Conservation (phyloP, 352 stramenopile genomes). For the Phytophthora crassamura region DNA sequence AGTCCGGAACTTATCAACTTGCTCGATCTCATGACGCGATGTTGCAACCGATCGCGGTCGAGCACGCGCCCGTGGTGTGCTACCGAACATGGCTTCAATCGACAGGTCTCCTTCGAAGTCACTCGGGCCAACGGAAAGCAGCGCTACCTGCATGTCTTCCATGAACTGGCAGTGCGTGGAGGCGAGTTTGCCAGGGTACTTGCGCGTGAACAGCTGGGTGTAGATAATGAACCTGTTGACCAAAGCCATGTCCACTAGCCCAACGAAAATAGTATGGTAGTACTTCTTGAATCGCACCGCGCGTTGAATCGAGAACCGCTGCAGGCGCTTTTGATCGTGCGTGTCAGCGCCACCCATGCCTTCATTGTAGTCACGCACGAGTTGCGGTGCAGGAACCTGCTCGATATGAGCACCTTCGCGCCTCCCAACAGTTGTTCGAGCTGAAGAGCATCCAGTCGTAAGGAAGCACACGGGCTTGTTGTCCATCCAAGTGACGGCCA, state of each 20-base stretch:
- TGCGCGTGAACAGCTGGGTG: background rate
- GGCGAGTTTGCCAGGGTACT: background rate
- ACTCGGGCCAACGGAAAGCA: background rate
- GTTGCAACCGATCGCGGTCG: background rate
- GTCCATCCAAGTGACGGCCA: background rate
- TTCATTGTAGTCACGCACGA: conserved; percentile 1
- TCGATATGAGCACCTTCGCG: no score
- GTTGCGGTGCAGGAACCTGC: background rate
- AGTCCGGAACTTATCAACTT: background rate
- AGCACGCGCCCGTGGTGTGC: background rate
- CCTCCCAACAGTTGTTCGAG: no score
- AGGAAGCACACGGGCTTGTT: background rate
- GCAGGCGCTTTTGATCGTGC: conserved; percentile 24
- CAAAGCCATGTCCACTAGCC: conserved; percentile 28
- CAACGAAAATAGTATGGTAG: no score
- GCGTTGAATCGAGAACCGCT: conserved; percentile 26
- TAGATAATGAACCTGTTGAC: conserved; percentile 29
- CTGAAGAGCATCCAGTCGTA: background rate
- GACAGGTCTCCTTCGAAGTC: background rate
- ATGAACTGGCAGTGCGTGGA: background rate
- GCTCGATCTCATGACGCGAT: background rate
- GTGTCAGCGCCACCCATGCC: conserved; percentile 9
- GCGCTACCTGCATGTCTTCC: no score
- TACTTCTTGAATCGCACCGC: background rate
- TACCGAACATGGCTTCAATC: background rate